Conservation (phyloP, 169 alveolate genomes). For the Neospora caninum region DNA sequence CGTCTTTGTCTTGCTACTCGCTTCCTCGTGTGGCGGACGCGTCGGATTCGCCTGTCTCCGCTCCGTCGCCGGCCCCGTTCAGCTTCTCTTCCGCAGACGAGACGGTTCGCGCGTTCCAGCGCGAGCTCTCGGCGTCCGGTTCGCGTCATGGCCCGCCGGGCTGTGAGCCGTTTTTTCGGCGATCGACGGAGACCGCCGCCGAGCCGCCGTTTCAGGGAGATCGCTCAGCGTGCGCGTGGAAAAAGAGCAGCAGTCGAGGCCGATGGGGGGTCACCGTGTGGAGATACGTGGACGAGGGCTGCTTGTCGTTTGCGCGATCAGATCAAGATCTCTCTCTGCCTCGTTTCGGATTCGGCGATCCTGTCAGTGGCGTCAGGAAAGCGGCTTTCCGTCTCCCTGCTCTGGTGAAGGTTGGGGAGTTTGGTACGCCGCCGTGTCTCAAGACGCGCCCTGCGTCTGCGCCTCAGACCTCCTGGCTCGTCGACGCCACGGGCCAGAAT, state of each 20-base stretch:
- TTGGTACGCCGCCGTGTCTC: neutral
- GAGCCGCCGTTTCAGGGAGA: neutral
- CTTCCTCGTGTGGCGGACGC: neutral
- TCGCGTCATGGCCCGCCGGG: neutral
- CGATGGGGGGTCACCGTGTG: slow-evolving; percentile 30
- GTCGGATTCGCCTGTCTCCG: neutral
- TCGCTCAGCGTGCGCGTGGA: neutral
- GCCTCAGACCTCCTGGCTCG: neutral
- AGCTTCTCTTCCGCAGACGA: neutral
- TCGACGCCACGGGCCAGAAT: neutral
- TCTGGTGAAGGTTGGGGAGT: neutral
- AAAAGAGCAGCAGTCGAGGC: neutral
- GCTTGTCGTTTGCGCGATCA: neutral
- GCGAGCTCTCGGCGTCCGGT: neutral
- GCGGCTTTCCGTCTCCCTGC: neutral
- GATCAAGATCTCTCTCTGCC: neutral
- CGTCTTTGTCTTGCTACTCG: neutral
- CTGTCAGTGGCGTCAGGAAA: neutral
- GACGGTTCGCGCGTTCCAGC: neutral
- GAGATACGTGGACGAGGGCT: neutral
- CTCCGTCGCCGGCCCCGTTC: neutral
- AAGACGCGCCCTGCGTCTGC: slow-evolving; percentile 5
- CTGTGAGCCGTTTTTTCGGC: neutral
- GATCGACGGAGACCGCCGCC: neutral
- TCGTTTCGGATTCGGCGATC: neutral